phyloP scores from a whole-genome alignment of 106 monocot species.

The Allium sativum region DNA sequence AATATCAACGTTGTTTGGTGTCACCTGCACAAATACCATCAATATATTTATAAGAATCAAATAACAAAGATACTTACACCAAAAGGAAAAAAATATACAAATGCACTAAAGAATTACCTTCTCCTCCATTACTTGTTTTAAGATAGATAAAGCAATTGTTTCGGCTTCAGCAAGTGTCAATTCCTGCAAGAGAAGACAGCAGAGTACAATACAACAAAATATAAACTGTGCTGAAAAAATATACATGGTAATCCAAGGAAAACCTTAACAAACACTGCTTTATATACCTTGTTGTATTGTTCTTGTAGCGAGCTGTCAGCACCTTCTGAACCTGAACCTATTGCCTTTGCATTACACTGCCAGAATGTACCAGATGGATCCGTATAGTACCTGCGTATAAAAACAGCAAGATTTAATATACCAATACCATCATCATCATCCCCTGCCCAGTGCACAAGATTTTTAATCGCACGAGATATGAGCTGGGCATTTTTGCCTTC shows the following conservation, averaged over 20 bases:
- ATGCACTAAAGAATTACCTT: conserved; percentile 36
- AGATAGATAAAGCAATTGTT: conserved; percentile 73
- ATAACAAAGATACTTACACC: background rate
- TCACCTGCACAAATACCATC: conserved; percentile 11
- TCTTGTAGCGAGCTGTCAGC: conserved; percentile 80
- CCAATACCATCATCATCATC: no score
- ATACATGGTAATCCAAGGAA: background rate
- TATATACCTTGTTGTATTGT: conserved; percentile 36
- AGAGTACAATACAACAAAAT: background rate
- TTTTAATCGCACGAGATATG: no score
- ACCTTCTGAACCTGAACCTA: conserved; percentile 76
- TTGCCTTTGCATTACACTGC: conserved; percentile 85
- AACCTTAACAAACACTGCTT: background rate
- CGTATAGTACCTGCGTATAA: conserved; percentile 41
- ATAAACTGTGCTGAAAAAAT: background rate
- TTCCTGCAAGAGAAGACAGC: conserved; percentile 47
- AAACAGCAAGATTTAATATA: no score
- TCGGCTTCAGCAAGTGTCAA: conserved; percentile 75
- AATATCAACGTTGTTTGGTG: conserved; percentile 21
- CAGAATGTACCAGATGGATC: conserved; percentile 85
- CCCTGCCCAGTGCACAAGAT: no score
- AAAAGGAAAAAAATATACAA: no score
- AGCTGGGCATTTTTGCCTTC: no score
- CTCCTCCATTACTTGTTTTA: conserved; percentile 99
- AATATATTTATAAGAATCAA: background rate